A percentile compares a stretch with the other conserved stretches of the same genome.
These are phyloP conservation scores for Aspergillus intermedius DNA, from an alignment of 2,329 filamentous ascomycete species.

Conservation along the genomic window DNA sequence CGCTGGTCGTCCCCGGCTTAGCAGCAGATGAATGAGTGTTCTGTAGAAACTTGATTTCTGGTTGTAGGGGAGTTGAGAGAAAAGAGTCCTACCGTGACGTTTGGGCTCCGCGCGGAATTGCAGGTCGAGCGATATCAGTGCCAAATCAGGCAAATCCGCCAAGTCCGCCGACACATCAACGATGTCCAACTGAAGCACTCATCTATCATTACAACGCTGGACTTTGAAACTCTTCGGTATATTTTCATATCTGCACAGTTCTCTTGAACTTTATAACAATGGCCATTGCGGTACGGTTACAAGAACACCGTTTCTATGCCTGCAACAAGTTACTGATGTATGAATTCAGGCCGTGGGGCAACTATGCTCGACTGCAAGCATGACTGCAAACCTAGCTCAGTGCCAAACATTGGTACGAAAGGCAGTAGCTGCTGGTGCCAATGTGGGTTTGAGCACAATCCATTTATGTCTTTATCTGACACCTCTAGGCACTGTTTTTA, in stretches of 20 bases:
- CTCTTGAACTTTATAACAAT: conserved; percentile 9
- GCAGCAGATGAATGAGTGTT: neutral
- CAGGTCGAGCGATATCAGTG: conserved; percentile 6
- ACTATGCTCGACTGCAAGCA: conserved; percentile 74
- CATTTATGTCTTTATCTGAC: conserved; percentile 2
- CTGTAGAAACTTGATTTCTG: neutral
- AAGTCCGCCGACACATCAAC: conserved; percentile 14
- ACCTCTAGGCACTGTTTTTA: conserved; percentile 67
- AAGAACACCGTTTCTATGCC: neutral
- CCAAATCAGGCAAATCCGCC: conserved; percentile 19
- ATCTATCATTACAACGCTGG: neutral
- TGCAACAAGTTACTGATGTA: neutral
- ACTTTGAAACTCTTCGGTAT: neutral
- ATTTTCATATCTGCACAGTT: neutral
- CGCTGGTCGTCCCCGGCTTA: conserved; percentile 5
- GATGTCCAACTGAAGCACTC: neutral
- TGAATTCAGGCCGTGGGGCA: conserved; percentile 70
- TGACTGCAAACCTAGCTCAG: conserved; percentile 71
- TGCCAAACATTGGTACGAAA: conserved; percentile 66
- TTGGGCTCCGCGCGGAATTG: conserved; percentile 10
- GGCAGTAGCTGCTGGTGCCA: conserved; percentile 69
- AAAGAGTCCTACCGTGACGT: conserved; percentile 6
- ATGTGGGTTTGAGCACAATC: conserved; percentile 45
- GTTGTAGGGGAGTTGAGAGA: conserved; percentile 15
- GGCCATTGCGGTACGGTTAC: conserved; percentile 22